phyloP scores from a whole-genome alignment of 495 filamentous ascomycete genomes.

The Thermothielavioides terrestris region DNA sequence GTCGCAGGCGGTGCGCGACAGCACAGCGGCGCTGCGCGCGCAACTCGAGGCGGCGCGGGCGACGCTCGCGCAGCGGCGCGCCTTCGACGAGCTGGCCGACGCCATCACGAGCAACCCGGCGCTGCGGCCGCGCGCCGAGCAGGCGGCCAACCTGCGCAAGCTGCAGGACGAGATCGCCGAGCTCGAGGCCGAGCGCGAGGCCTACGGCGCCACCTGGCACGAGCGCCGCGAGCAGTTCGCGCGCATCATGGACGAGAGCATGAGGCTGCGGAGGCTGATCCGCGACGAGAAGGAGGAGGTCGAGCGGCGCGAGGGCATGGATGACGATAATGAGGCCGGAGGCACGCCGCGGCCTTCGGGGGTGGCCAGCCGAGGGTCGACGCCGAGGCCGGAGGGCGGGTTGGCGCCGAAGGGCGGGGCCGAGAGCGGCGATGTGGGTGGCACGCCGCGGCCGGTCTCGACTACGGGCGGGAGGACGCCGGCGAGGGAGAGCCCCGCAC shows the following conservation, averaged over 20 bases:
- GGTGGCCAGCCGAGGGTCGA: constrained; percentile 29
- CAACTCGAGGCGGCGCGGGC: constrained; percentile 70
- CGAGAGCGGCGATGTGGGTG: constrained; percentile 31
- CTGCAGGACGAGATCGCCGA: constrained; percentile 82
- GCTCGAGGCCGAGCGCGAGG: constrained; percentile 71
- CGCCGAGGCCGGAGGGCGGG: constrained; percentile 34
- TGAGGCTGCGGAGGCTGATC: constrained; percentile 75
- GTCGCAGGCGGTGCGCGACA: constrained; percentile 68
- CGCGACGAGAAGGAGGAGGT: constrained; percentile 92
- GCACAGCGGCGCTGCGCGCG: constrained; percentile 58
- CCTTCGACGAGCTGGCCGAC: constrained; percentile 77
- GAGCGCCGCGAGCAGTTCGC: constrained; percentile 84
- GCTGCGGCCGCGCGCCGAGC: constrained; percentile 75
- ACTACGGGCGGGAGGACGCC: constrained; percentile 57
- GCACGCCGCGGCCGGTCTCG: constrained; percentile 41
- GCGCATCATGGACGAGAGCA: constrained; percentile 82
- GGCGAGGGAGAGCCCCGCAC: constrained; percentile 43
- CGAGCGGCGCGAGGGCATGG: constrained; percentile 67
- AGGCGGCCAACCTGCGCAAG: constrained; percentile 66
- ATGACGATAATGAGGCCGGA: constrained; percentile 57
- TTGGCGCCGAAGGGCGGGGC: constrained; percentile 25
- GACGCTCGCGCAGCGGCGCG: constrained; percentile 68
- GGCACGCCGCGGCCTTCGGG: constrained; percentile 33
- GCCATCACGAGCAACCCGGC: constrained; percentile 76
- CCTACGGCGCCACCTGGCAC: constrained; percentile 75